Percentiles rank a stretch among this genome's conserved stretches.
These are phyloP conservation scores for Mucor lusitanicus DNA, from an alignment of 371 early-diverging fungal genomes.

Conservation along the genomic window DNA sequence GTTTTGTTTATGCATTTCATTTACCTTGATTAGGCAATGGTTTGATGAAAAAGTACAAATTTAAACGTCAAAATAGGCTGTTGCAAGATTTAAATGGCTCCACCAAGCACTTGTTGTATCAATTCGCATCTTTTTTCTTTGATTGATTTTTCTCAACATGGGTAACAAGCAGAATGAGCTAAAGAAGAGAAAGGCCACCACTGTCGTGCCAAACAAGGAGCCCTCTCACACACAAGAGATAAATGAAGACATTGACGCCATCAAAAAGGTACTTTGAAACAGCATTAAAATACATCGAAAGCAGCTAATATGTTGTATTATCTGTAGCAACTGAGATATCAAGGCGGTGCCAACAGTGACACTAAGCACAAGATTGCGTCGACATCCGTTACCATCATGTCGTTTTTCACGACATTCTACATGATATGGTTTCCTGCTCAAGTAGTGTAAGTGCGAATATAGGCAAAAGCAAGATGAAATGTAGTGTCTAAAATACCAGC, in stretches of 20 bases:
- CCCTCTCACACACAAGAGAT: not conserved
- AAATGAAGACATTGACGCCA: conserved; percentile 13
- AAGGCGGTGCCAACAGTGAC: not conserved
- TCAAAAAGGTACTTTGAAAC: conserved; percentile 7
- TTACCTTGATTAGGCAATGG: not conserved
- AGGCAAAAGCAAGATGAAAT: not conserved
- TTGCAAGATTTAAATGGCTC: not conserved
- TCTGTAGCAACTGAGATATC: not conserved
- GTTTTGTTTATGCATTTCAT: conserved; percentile 10
- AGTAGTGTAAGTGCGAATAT: conserved; percentile 67
- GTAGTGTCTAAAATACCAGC: not conserved
- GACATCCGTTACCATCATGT: conserved; percentile 12
- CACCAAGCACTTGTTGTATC: not conserved
- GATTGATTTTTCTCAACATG: not conserved
- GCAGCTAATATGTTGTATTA: not conserved
- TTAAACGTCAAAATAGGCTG: not conserved
- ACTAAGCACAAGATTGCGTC: conserved; percentile 16
- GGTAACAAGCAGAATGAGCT: not conserved
- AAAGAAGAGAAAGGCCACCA: not conserved
- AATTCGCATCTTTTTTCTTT: not conserved
- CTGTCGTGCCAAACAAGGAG: not conserved
- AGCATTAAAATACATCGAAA: no score
- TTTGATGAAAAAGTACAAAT: not conserved
- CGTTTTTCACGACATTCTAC: conserved; percentile 38
- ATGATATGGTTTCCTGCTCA: conserved; percentile 65